Base-by-base conservation (phyloP, 169 alveolate genomes). In the Plasmodium relictum region DNA sequence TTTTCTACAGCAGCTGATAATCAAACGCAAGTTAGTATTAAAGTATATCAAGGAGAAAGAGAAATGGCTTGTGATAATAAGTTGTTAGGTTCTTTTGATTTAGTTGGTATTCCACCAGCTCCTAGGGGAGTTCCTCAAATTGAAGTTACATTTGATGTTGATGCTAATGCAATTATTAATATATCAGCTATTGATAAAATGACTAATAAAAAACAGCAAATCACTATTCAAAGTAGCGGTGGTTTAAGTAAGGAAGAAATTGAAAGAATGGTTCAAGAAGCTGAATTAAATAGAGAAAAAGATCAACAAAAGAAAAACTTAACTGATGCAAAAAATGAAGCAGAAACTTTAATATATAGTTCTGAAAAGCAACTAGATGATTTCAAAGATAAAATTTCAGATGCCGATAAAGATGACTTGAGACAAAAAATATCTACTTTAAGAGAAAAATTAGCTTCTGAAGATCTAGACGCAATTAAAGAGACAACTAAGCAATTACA, bases 1-100 rank as follows among this genome's bases (percentile, higher is more conserved):
- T 98, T 98, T 96, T 96, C 99, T 44, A 99, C 99, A 56, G 99
- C 99, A 45, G 99, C 99, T 87, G 99, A 98, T 92, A 98, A 97
- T 92, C 99, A 98, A 95, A 97, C 99, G 39, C 98, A 96, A 91
- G 99, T 99, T 63, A 97, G 98, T 72, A 98, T 99, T 92, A 97
- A 98, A 97, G 99, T 99, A 50, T 99, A 93, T 96, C 98, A 99
- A 95, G 99, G 99, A 45, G 99, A 99, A 94, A 96, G 99, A 88
- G 99, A 97, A 88, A 97, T 98, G 98, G 99, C 99, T 5, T 96
- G 97, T 22, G 99, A 98, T 91, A 99, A 99, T 95, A 98, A 98
- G 94, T 89, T 97, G 91, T 96, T 99, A 73, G 99, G 99, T 52
- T 97, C 98, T 63, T 99, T 99, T 92, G 99, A 97, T 73, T 96